phyloP scores from a whole-genome alignment of 331 rosid genomes.

The Erythrophleum ivorense region DNA sequence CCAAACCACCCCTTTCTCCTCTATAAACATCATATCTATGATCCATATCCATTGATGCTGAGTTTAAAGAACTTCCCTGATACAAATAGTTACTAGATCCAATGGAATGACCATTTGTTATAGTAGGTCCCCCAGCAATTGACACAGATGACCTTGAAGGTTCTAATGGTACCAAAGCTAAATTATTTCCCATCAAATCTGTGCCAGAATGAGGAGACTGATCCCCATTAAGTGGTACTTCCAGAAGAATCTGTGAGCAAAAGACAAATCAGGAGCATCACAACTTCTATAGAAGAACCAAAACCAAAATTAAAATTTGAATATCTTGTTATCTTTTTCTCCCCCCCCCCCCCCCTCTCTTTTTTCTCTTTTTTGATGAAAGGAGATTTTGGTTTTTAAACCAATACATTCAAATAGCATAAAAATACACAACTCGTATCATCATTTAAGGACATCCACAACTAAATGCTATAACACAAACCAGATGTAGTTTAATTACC shows the following conservation, averaged over 20 bases:
- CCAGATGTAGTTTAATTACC: not conserved
- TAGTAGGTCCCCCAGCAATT: slow-evolving; percentile 92
- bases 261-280: slow-evolving; percentile 42
- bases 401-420: slow-evolving; percentile 25
- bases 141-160: slow-evolving; percentile 85
- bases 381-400: not conserved
- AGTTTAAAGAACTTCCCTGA: slow-evolving; percentile 66
- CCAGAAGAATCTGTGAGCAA: slow-evolving; percentile 82
- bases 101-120: slow-evolving; percentile 85
- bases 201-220: slow-evolving; percentile 52
- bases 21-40: slow-evolving; percentile 57
- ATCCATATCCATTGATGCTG: slow-evolving; percentile 67
- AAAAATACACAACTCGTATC: slow-evolving; percentile 22
- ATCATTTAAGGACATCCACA: slow-evolving; percentile 28
- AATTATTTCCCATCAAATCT: slow-evolving; percentile 83
- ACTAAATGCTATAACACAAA: not conserved
- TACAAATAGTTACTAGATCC: slow-evolving; percentile 56
- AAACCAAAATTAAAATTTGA: slow-evolving; percentile 29
- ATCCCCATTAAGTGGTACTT: slow-evolving; percentile 54
- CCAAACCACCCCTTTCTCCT: slow-evolving; percentile 87
- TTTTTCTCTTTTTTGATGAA: not conserved
- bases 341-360: too few relatives aligned
- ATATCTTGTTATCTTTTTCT: not conserved
- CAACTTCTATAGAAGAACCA: slow-evolving; percentile 38
- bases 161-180: slow-evolving; percentile 88